These are phyloP conservation scores for Salix purpurea DNA, from an alignment of 345 rosid species.

Conservation along the genomic window DNA sequence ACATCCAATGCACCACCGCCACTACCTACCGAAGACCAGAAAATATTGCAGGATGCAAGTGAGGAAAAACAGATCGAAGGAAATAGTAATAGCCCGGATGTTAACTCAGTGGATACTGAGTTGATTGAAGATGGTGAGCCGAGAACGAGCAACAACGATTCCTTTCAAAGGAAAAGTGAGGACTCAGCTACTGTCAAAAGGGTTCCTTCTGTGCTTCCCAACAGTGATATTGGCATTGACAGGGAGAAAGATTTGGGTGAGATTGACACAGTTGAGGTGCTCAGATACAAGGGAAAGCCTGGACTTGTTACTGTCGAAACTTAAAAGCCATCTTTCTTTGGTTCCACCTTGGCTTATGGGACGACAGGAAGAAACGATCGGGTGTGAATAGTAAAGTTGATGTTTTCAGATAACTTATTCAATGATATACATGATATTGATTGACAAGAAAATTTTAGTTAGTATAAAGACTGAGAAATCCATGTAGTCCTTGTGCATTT, in stretches of 20 bases:
- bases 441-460: not conserved
- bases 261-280: constrained; percentile 48
- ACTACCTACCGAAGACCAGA: constrained; percentile 37
- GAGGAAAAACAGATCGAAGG: constrained; percentile 23
- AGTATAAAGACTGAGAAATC: not conserved
- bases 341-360: not conserved
- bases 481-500: not conserved
- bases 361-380: not conserved
- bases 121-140: constrained; percentile 42
- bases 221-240: constrained; percentile 43
- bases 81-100: constrained; percentile 48
- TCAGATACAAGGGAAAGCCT: constrained; percentile 11
- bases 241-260: constrained; percentile 54
- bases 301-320: not conserved
- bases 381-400: not conserved
- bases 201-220: constrained; percentile 40
- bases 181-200: constrained; percentile 32
- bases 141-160: constrained; percentile 46
- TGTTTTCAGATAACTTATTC: not conserved
- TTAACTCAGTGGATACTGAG: constrained; percentile 30
- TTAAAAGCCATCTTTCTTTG: not conserved
- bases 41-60: constrained; percentile 32
- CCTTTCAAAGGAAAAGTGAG: constrained; percentile 39
- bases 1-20: constrained; percentile 13
- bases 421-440: not conserved